Evolutionary conservation across 192 early-diverging fungal species (phyloP), one percentile per base, ranked within the genome.

Genomic region (Podila epigama): DNA sequence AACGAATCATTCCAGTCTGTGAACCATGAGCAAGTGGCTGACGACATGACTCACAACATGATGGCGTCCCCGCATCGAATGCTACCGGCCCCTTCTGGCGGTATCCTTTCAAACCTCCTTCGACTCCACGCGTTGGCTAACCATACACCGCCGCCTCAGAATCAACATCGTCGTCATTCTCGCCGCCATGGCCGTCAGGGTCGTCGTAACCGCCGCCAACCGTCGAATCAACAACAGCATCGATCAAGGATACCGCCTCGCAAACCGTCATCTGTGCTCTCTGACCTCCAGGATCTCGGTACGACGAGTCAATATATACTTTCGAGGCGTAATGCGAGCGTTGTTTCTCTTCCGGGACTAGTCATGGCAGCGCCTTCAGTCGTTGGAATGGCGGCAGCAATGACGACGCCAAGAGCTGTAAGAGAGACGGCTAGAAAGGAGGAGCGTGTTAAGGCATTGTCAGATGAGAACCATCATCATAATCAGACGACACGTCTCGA

Each of bases 91-190:
- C 48, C 31, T 13, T 59, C 66, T 15, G 73, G 73, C 27, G 73
- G 73, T 15, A 77, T 77, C 25, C 66, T 77, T 8, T 77, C 73
- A 4, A 77, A 77, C 39, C 35, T 77, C 10, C 60, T 77, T 44
- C 63, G 66, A 37, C 31, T 77, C 5, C 73, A 77, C 11, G 66
- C 60, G 22, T 56, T 77, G 7, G 68, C 66, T 2, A 36, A 62
- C 22, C 66, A n/a, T n/a, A n/a, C 73, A 31, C 58, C 61, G 16
- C 39, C 60, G 29, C 31, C 56, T n/a, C 51, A 52, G 3, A 33
- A 44, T n/a, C 63, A 37, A 32, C 65, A 51, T 9, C 50, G 20
- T 8, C 44, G 28, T 25, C 41, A 48, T 28, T 32, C 34, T 6
- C 42, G 15, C 11, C 51, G 34, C 10, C 52, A 48, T n/a, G 12